Base-by-base conservation (phyloP, 2,329 filamentous ascomycete genomes). In the Gremmenia infestans region DNA sequence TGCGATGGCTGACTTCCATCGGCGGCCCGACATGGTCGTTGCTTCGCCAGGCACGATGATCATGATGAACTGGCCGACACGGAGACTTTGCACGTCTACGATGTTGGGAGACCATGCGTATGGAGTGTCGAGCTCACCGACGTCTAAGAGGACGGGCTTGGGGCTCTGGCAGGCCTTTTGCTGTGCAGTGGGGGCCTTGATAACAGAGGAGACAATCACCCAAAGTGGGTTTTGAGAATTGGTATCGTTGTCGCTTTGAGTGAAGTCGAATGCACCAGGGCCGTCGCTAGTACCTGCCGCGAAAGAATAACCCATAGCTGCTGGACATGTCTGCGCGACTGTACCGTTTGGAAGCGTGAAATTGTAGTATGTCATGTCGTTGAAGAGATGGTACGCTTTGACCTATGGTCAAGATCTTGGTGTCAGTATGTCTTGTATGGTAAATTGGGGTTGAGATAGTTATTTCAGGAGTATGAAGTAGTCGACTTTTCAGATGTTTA, bases 61-160 rank as follows among this genome's bases (percentile, higher is more conserved):
- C 60, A 96, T 87, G 59, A 95, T 78, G 8, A 97, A 74, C 67
- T 94, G 88, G 0, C 93, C 93, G 0, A 94, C 87, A 8, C 92
- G 87, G 35, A 97, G 78, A 40, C 87, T 78, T 68, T 97, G 92
- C 9, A 97, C 81, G 68, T 97, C 91, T 46, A 96, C 90, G 52
- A 97, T 87, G 63, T 96, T 96, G 0, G 92, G 90, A 0, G 87
- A 83, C 93, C 92, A 97, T 8, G 82, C 77, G 71, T 97, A 97
- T 0, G 93, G 92, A 9, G 71, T 72, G 5, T 76, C 74, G 32
- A 91, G 81, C 67, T 91, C 86, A 37, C 92, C 92, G 1, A 96
- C 89, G 63, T 97, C 91, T 0, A 97, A 79, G 0, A 97, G 78
- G 55, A 97, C 86, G 0, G 90, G 88, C 69, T 97, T 97, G 1